Evolutionary conservation across 495 filamentous ascomycete species (phyloP).

Genomic region (Tetracladium setigerum): DNA sequence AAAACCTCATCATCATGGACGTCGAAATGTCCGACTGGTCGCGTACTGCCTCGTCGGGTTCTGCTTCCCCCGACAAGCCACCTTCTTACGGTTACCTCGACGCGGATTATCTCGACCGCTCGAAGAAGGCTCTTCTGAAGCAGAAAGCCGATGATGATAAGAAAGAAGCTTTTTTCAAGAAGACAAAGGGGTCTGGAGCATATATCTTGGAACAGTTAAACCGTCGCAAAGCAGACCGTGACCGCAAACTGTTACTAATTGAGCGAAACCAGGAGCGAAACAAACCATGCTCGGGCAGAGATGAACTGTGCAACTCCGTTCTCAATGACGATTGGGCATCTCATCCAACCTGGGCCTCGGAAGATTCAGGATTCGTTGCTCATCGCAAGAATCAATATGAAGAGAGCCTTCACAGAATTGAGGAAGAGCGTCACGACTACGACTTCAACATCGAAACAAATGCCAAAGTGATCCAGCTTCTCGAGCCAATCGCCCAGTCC

Average conservation of each 20-base stretch:
- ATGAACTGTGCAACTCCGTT: constrained; percentile 84
- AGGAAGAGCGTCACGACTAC: constrained; percentile 98
- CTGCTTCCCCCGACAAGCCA: too few relatives aligned
- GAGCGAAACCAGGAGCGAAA: constrained; percentile 53
- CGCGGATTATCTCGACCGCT: too few relatives aligned
- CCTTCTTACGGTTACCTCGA: too few relatives aligned
- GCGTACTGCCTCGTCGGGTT: too few relatives aligned
- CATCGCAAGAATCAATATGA: constrained; percentile 94
- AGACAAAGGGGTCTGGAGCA: too few relatives aligned
- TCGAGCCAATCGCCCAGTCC: constrained; percentile 88
- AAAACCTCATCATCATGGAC: too few relatives aligned
- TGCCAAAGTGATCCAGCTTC: constrained; percentile 82
- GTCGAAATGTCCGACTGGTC: too few relatives aligned
- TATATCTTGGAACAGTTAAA: too few relatives aligned
- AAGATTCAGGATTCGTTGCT: constrained; percentile 96
- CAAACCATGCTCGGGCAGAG: constrained; percentile 84
- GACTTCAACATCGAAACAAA: constrained; percentile 97
- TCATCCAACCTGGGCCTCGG: constrained; percentile 97
- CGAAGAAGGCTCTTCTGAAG: too few relatives aligned
- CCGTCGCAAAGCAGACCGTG: too few relatives aligned
- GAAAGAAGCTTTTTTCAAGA: too few relatives aligned
- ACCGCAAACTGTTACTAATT: background rate
- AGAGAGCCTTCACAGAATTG: constrained; percentile 88
- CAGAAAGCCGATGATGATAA: too few relatives aligned
- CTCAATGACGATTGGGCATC: constrained; percentile 98